phyloP scores from a whole-genome alignment of 305 asterid genomes.

The Solanum chacoense region DNA sequence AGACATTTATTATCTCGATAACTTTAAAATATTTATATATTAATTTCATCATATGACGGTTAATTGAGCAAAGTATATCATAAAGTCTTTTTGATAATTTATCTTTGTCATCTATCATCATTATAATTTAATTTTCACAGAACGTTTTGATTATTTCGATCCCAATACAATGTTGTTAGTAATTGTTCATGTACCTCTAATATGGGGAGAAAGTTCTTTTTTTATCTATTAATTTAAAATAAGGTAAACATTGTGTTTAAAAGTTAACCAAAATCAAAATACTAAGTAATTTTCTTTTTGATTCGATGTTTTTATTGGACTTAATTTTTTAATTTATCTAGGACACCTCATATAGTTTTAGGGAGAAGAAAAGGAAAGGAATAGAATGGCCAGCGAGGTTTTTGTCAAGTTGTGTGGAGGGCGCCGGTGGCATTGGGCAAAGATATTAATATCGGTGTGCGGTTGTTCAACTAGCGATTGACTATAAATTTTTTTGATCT shows the following conservation, averaged over 20 bases:
- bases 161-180: neutral
- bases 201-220: neutral
- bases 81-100: neutral
- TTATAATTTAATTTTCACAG: neutral
- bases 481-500: accelerated
- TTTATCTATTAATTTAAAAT: neutral
- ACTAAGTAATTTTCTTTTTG: neutral
- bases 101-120: neutral
- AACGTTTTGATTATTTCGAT: neutral
- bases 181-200: neutral
- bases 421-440: neutral
- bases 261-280: neutral
- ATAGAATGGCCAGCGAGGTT: neutral
- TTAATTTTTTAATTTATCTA: neutral
- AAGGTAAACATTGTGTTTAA: neutral
- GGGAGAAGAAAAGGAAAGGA: neutral
- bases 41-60: neutral
- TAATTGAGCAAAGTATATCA: neutral
- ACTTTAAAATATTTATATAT: neutral
- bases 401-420: neutral
- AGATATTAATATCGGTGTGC: neutral
- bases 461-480: accelerated
- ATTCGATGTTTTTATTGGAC: neutral
- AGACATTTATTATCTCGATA: neutral
- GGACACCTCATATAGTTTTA: neutral